phyloP scores from a whole-genome alignment of 371 early-diverging fungal species.

The Zopfochytrium polystomum region DNA sequence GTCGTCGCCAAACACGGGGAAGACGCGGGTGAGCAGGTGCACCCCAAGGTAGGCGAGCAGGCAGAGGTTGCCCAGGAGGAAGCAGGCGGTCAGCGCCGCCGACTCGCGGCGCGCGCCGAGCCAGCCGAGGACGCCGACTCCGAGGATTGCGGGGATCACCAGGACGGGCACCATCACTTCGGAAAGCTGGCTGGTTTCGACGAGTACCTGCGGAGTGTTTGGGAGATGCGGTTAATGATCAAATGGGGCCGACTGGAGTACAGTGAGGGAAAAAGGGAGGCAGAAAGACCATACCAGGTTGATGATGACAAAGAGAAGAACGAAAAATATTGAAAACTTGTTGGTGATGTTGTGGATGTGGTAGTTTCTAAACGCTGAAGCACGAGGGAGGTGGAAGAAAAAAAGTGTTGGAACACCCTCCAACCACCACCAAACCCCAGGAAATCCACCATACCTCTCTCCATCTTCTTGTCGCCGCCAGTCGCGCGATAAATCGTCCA shows the following conservation, averaged over 20 bases:
- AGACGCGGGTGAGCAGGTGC: neutral
- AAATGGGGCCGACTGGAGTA: neutral
- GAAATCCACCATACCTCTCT: neutral
- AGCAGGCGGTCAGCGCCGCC: neutral
- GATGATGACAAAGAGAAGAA: constrained; percentile 11
- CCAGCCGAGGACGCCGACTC: constrained; percentile 8
- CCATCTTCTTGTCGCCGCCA: constrained; percentile 18
- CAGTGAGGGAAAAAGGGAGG: no score
- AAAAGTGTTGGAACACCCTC: neutral
- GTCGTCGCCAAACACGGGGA: neutral
- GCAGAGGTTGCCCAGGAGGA: constrained; percentile 5
- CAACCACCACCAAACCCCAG: no score
- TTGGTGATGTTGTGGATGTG: constrained; percentile 15
- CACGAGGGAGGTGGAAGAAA: no score
- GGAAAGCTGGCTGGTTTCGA: neutral
- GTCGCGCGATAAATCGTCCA: constrained; percentile 26
- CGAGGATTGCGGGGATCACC: constrained; percentile 6
- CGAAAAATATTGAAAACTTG: constrained; percentile 22
- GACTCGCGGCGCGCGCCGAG: constrained; percentile 18
- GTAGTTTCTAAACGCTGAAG: constrained; percentile 14
- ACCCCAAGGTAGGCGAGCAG: constrained; percentile 14
- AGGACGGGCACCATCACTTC: constrained; percentile 1
- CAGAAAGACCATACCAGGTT: no score
- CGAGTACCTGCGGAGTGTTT: constrained; percentile 7
- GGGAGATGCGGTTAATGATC: neutral